phyloP scores from a whole-genome alignment of 805 yeast genomes.

The Kodamaea fukazawae region DNA sequence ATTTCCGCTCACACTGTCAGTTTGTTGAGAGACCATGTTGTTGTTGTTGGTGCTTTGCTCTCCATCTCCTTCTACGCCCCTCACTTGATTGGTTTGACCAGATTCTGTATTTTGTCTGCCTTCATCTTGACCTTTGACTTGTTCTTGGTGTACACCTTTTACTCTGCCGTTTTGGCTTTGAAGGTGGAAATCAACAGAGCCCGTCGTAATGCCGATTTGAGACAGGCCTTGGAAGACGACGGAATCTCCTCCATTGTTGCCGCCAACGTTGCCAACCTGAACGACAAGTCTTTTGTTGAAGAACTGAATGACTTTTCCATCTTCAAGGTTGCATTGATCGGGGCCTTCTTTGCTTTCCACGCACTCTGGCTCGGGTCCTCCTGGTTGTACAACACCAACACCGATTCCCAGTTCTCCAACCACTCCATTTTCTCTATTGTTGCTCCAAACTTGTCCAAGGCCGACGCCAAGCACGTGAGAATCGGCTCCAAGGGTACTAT shows the following conservation, averaged over 20 bases:
- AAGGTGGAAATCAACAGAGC: slow-evolving; percentile 87
- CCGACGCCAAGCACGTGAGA: slow-evolving; percentile 42
- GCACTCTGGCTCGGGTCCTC: slow-evolving; percentile 67
- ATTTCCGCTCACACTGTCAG: slow-evolving; percentile 44
- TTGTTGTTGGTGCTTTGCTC: slow-evolving; percentile 68
- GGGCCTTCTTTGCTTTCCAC: slow-evolving; percentile 60
- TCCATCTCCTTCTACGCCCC: slow-evolving; percentile 65
- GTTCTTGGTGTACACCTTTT: slow-evolving; percentile 73
- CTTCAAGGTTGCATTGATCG: slow-evolving; percentile 59
- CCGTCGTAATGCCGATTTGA: slow-evolving; percentile 73
- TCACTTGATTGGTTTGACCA: slow-evolving; percentile 69
- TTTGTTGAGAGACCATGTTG: slow-evolving; percentile 69
- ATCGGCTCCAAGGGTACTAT: slow-evolving; percentile 50
- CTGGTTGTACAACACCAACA: slow-evolving; percentile 50
- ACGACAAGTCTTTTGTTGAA: slow-evolving; percentile 21
- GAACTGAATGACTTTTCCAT: slow-evolving; percentile 26
- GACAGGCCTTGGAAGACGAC: slow-evolving; percentile 85
- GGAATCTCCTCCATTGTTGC: slow-evolving; percentile 79
- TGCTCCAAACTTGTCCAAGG: slow-evolving; percentile 34
- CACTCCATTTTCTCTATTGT: slow-evolving; percentile 9
- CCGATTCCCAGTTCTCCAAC: slow-evolving; percentile 7
- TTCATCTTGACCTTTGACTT: slow-evolving; percentile 70
- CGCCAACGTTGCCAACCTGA: slow-evolving; percentile 52
- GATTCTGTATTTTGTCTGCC: slow-evolving; percentile 75
- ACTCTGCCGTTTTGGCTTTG: slow-evolving; percentile 76